Conservation (phyloP, 805 yeast genomes). For the Candida golubevii region DNA sequence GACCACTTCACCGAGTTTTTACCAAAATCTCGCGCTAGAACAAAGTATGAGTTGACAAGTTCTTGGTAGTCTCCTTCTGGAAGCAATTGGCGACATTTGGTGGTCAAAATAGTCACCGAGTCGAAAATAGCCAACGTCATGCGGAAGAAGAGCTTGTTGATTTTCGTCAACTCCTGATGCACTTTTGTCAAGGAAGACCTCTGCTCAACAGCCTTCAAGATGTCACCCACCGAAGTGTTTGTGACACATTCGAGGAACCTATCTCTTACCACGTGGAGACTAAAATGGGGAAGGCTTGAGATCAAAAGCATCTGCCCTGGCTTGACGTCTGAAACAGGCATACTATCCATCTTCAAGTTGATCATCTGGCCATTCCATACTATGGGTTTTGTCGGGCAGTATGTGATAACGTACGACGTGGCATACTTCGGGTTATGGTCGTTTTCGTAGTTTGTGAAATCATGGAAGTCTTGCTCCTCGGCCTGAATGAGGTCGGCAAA, state of each 20-base stretch:
- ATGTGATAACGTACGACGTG: slow-evolving; percentile 62
- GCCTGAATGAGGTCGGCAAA: slow-evolving; percentile 24
- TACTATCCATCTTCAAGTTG: slow-evolving; percentile 44
- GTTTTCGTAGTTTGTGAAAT: slow-evolving; percentile 9
- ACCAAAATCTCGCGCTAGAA: slow-evolving; percentile 79
- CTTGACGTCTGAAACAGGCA: slow-evolving; percentile 53
- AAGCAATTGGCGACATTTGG: slow-evolving; percentile 49
- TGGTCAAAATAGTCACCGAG: slow-evolving; percentile 48
- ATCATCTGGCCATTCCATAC: slow-evolving; percentile 85
- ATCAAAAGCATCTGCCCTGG: slow-evolving; percentile 66
- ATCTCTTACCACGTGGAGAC: slow-evolving; percentile 51
- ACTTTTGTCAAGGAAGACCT: slow-evolving; percentile 70
- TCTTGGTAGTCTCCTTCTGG: slow-evolving; percentile 64
- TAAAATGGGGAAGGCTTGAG: slow-evolving; percentile 57
- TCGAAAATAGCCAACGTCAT: slow-evolving; percentile 63
- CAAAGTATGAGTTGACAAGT: slow-evolving; percentile 65
- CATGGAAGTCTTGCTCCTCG: slow-evolving; percentile 4
- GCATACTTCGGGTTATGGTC: slow-evolving; percentile 25
- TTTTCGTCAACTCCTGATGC: slow-evolving; percentile 64
- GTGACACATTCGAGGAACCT: slow-evolving; percentile 51
- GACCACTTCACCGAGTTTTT: slow-evolving; percentile 62
- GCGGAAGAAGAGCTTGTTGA: slow-evolving; percentile 62
- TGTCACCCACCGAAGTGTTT: slow-evolving; percentile 41
- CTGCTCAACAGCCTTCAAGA: slow-evolving; percentile 47
- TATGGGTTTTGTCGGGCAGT: slow-evolving; percentile 79